Percentiles rank a stretch among this genome's conserved stretches.
phyloP scores from a whole-genome alignment of 139 green algal species.

The Picochlorum costavermella region DNA sequence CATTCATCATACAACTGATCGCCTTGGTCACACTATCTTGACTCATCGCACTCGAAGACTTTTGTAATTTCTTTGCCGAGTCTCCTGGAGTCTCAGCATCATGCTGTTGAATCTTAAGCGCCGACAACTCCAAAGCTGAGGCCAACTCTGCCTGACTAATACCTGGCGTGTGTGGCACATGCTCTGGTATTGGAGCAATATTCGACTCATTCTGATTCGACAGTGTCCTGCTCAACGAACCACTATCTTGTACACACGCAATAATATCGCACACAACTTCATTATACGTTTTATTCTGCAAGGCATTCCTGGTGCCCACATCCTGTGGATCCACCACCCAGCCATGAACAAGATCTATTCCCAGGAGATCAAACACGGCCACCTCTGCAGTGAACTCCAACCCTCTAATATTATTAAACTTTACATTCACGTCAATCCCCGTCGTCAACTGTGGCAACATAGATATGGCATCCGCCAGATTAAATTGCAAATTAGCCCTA shows the following conservation, averaged over 20 bases:
- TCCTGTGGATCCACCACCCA: conserved; percentile 79
- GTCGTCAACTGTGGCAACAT: conserved; percentile 68
- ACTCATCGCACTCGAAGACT: conserved; percentile 8
- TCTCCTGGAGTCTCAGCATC: neutral
- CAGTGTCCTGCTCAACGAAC: neutral
- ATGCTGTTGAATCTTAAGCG: conserved; percentile 1
- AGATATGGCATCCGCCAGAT: conserved; percentile 50
- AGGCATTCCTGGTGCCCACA: conserved; percentile 6
- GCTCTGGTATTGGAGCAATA: conserved; percentile 13
- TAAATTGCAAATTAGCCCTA: conserved; percentile 48
- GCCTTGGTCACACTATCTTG: conserved; percentile 10
- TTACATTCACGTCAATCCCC: conserved; percentile 94
- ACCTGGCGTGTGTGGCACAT: conserved; percentile 5
- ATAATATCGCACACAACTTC: conserved; percentile 64
- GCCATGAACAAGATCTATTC: conserved; percentile 84
- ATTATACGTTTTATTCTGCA: conserved; percentile 68
- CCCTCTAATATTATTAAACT: conserved; percentile 48
- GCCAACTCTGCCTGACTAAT: neutral
- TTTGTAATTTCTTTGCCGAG: neutral
- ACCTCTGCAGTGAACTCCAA: conserved; percentile 70
- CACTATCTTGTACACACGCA: conserved; percentile 19
- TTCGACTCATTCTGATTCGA: neutral
- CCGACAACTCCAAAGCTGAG: neutral
- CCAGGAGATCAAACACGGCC: conserved; percentile 92
- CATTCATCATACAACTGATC: conserved; percentile 26